Percentiles rank a stretch among this genome's conserved stretches.
Conservation (phyloP, 2,329 filamentous ascomycete species). For the Fusarium illudens region DNA sequence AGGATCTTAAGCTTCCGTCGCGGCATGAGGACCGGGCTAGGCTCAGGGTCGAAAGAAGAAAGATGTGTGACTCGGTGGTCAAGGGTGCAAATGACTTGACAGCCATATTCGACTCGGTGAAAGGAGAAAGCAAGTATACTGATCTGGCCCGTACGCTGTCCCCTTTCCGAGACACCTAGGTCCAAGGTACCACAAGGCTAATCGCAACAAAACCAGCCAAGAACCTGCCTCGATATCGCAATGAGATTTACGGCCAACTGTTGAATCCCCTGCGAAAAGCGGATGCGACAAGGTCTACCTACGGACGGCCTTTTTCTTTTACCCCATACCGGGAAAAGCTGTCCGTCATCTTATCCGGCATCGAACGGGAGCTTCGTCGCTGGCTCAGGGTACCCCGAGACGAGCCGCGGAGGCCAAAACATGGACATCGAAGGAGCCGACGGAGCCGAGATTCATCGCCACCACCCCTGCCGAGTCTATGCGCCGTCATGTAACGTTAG, state of each 20-base stretch:
- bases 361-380: constrained; percentile 27
- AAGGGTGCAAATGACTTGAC: constrained; percentile 27
- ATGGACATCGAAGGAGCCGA: constrained; percentile 7
- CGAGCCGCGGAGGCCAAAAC: neutral
- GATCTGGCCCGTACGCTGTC: constrained; percentile 20
- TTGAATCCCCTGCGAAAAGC: constrained; percentile 22
- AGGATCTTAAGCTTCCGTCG: constrained; percentile 26
- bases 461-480: constrained; percentile 1
- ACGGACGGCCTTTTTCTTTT: constrained; percentile 18
- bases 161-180: neutral
- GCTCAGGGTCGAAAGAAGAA: constrained; percentile 24
- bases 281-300: constrained; percentile 15
- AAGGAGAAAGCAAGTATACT: constrained; percentile 26
- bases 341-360: constrained; percentile 8
- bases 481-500: constrained; percentile 34
- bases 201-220: constrained; percentile 15
- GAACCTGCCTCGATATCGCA: constrained; percentile 26
- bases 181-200: neutral
- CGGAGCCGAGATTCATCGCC: constrained; percentile 11
- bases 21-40: constrained; percentile 20
- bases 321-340: constrained; percentile 24
- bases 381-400: constrained; percentile 21
- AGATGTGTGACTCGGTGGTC: constrained; percentile 22
- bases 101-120: constrained; percentile 26
- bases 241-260: constrained; percentile 24